Conservation (phyloP, 352 stramenopile species). For the Globisporangium cystogenes region DNA sequence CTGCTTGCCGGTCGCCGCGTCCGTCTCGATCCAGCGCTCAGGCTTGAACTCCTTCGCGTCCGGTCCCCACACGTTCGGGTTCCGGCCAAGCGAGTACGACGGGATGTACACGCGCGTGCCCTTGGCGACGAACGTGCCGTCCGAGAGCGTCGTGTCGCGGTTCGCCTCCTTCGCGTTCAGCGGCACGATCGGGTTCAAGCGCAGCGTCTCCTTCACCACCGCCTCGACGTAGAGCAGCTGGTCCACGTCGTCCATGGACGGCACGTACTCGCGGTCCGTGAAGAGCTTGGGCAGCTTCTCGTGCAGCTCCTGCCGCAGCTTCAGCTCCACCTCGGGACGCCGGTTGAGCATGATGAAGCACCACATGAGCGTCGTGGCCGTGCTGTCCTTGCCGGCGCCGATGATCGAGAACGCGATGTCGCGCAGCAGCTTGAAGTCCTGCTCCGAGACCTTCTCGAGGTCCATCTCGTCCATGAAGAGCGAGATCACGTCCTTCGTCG, state of each 20-base stretch:
- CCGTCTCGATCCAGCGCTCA: slow-evolving; percentile 32
- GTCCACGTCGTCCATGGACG: slow-evolving; percentile 37
- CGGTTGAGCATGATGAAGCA: slow-evolving; percentile 79
- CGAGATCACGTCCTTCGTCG: slow-evolving; percentile 34
- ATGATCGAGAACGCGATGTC: slow-evolving; percentile 44
- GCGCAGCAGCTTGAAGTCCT: slow-evolving; percentile 39
- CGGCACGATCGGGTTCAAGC: slow-evolving; percentile 49
- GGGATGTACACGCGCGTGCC: slow-evolving; percentile 30
- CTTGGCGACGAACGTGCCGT: slow-evolving; percentile 37
- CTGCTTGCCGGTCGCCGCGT: slow-evolving; percentile 10
- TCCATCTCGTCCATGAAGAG: slow-evolving; percentile 33
- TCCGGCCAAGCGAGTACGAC: not conserved
- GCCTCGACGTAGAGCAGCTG: slow-evolving; percentile 57
- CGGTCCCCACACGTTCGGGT: not conserved
- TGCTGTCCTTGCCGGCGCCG: slow-evolving; percentile 70
- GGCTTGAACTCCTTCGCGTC: slow-evolving; percentile 26
- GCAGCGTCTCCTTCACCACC: slow-evolving; percentile 53
- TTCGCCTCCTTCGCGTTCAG: slow-evolving; percentile 20
- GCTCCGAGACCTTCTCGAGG: not conserved
- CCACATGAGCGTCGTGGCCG: slow-evolving; percentile 39
- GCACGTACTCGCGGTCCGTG: slow-evolving; percentile 15
- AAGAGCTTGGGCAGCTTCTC: slow-evolving; percentile 32
- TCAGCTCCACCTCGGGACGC: slow-evolving; percentile 45
- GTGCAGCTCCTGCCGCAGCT: slow-evolving; percentile 39
- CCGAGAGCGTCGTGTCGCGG: slow-evolving; percentile 42